Base-by-base conservation (phyloP, 352 stramenopile genomes). In the Nannochloropsis limnetica region DNA sequence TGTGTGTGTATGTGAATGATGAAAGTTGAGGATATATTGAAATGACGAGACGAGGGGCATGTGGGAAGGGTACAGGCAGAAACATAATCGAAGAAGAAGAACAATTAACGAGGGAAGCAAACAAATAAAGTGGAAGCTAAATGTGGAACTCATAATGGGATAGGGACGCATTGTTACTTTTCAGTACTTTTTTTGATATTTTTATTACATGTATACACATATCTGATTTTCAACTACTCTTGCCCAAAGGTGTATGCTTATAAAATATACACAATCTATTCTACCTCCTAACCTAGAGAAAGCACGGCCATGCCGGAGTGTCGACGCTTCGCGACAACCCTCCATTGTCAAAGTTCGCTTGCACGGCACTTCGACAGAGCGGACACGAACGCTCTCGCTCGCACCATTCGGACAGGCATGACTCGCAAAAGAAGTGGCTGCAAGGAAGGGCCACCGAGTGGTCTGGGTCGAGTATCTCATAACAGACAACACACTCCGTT, bases 371-470 rank as follows among this genome's bases (percentile, higher is more conserved):
- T 74, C 61, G 11, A 74, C 61, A 74, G 22, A 74, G 61, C 61
- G 61, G 61, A 2, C 61, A 27, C 25, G 61, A 31, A 74, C 3
- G 61, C 61, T 74, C 61, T 29, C 61, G 61, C 25, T 74, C 20
- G n/a, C n/a, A 74, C 11, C 61, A 74, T 29, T 74, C 61, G 25
- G 61, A 74, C 61, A 74, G 22, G 61, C 61, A 74, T 74, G 61
- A 29, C 9, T 74, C 11, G n/a, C 61, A 74, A 27, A 74, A 74
- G 11, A 27, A 74, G 11, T 74, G 61, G n/a, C n/a, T 20, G 22
- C 3, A 25, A 25, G 61, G 3, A 15, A 74, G 61, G 25, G 6
- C 61, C n/a, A 74, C 61, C 9, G 61, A 74, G 3, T 74, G n/a
- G 11, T 74, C 25, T 20, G 37, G 37, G 61, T 25, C 11, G 1